Base-by-base conservation (phyloP, 768 basidiomycete species). In the Artomyces pyxidatus region DNA sequence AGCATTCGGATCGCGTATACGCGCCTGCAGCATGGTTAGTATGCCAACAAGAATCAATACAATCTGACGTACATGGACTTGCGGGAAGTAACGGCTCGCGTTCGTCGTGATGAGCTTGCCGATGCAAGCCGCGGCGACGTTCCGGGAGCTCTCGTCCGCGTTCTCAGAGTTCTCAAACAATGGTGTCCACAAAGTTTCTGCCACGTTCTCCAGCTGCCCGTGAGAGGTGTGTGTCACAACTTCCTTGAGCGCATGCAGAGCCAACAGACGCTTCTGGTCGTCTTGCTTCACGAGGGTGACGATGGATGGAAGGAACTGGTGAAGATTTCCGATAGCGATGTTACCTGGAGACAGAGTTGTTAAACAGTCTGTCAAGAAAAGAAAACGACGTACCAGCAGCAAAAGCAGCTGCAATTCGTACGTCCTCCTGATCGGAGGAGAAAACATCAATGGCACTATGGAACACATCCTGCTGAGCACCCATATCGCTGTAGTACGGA, bases 111-210 rank as follows among this genome's bases (percentile, higher is more conserved):
- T 94, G 26, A 99, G 73, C 65, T 97, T 96, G 28, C 96, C 96
- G 16, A 99, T 76, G 62, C 94, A 97, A 3, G 95, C 94, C 40
- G 96, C 93, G 22, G 94, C 91, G 30, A 97, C 90, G 61, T 96
- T 97, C 43, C 94, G 74, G 1, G 90, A 87, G 7, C 86, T 87
- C 66, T 97, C 95, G 53, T 95, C 95, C 14, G 87, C 77, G 53
- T 81, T 85, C 51, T 89, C 85, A 10, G 91, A 92, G 63, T 92
- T 87, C 58, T 88, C 81, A 63, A 98, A 95, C 12, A 99, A 75
- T 3, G 95, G 94, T 2, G 73, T 74, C 96, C 96, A 99, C 8
- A 98, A 78, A 25, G 80, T 67, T 50, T 97, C 92, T 1, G 95
- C 93, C 37, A 95, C 80, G 21, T 77, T 76, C 57, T 93, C 92